Evolutionary conservation across 345 rosid genomes (phyloP).

Genomic region (Citrus mangshanensis): DNA sequence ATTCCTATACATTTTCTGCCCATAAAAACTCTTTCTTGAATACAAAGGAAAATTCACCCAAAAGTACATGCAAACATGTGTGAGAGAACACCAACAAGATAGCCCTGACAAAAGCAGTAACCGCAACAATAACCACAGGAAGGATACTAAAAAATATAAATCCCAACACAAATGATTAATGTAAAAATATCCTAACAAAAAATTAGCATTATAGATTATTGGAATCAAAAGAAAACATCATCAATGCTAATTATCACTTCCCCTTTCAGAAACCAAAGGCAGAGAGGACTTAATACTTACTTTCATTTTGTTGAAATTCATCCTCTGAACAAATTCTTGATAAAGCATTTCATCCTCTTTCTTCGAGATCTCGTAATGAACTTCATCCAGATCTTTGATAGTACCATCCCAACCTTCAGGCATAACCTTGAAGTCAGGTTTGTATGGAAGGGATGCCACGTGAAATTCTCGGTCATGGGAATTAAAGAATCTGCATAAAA

Average conservation of each 20-base stretch:
- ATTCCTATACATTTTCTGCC: not conserved
- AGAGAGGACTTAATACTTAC: slow-evolving; percentile 33
- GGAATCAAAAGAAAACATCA: not conserved
- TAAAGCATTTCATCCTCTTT: slow-evolving; percentile 93
- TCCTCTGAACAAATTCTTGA: slow-evolving; percentile 71
- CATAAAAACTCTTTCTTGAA: not conserved
- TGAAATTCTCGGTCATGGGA: slow-evolving; percentile 95
- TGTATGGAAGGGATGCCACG: slow-evolving; percentile 89
- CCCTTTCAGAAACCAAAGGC: not conserved
- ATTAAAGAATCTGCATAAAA: slow-evolving; percentile 57
- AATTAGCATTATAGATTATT: not conserved
- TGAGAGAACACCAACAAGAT: slow-evolving; percentile 3
- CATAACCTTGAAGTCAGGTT: slow-evolving; percentile 96
- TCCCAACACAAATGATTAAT: not conserved
- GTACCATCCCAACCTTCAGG: slow-evolving; percentile 99
- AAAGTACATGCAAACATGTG: not conserved
- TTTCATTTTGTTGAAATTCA: slow-evolving; percentile 90
- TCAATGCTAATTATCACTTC: not conserved
- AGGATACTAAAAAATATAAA: not conserved
- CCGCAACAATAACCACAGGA: not conserved
- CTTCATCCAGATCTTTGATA: slow-evolving; percentile 81
- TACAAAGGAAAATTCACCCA: not conserved
- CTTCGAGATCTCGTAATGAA: slow-evolving; percentile 95
- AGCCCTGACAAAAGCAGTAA: not conserved
- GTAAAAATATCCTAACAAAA: not conserved